phyloP scores from a whole-genome alignment of 2,329 filamentous ascomycete genomes.

The Lachnellula cervina region DNA sequence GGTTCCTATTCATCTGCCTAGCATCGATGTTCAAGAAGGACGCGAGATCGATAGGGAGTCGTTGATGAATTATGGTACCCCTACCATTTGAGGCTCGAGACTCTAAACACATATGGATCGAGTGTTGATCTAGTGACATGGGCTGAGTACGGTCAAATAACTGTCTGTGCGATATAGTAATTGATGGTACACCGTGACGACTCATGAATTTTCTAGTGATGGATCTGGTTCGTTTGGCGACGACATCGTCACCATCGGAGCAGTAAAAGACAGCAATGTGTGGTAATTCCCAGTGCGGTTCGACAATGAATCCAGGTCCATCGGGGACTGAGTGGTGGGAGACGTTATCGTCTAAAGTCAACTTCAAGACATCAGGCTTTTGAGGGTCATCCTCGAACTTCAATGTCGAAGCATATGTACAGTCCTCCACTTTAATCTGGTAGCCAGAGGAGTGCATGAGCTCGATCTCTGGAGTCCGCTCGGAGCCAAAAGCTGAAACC shows the following conservation, averaged over 20 bases:
- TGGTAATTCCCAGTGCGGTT: constrained; percentile 43
- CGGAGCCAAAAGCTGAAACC: constrained; percentile 44
- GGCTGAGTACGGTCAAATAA: constrained; percentile 34
- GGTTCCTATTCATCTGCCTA: constrained; percentile 49
- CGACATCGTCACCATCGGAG: constrained; percentile 38
- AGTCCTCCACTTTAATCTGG: constrained; percentile 48
- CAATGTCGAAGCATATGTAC: constrained; percentile 36
- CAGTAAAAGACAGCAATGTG: constrained; percentile 47
- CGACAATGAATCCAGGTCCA: constrained; percentile 34
- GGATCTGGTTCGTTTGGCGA: constrained; percentile 36
- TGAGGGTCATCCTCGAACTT: constrained; percentile 29
- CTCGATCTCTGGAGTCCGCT: constrained; percentile 44
- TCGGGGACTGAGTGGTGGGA: constrained; percentile 35
- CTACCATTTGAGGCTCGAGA: constrained; percentile 34
- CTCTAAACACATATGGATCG: constrained; percentile 46
- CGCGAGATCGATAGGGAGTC: constrained; percentile 44
- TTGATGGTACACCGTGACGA: constrained; percentile 42
- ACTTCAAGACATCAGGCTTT: constrained; percentile 38
- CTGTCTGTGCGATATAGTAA: constrained; percentile 44
- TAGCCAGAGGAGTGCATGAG: constrained; percentile 47
- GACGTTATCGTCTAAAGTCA: constrained; percentile 33
- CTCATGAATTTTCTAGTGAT: constrained; percentile 44
- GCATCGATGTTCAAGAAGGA: constrained; percentile 48
- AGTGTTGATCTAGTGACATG: constrained; percentile 37
- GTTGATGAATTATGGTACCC: constrained; percentile 34